These are phyloP conservation scores for Dictyostelium purpureum DNA, from an alignment of 78 protist genomes.

Conservation along the genomic window DNA sequence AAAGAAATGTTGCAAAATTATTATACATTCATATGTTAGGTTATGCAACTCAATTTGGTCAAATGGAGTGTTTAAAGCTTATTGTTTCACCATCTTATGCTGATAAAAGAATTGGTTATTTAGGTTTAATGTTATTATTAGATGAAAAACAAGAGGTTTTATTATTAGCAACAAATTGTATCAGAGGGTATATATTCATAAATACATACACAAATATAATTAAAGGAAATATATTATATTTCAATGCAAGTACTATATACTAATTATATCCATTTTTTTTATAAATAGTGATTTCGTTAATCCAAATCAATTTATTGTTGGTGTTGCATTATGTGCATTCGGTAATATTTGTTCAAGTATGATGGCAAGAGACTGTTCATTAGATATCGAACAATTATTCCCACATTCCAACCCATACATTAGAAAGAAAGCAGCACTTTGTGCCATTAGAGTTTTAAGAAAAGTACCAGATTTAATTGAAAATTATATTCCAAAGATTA, in stretches of 20 bases:
- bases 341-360: conserved; percentile 96
- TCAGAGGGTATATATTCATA: conserved; percentile 84
- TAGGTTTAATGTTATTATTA: conserved; percentile 94
- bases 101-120: conserved; percentile 98
- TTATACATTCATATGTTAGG: conserved; percentile 99
- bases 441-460: conserved; percentile 92
- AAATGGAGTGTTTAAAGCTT: conserved; percentile 97
- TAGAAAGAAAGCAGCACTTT: conserved; percentile 95
- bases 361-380: conserved; percentile 96
- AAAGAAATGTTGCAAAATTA: conserved; percentile 97
- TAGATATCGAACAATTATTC: conserved; percentile 95
- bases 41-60: conserved; percentile 96
- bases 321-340: conserved; percentile 94
- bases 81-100: conserved; percentile 90
- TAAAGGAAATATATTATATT: background rate
- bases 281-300: conserved; percentile 85
- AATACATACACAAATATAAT: background rate
- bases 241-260: no score
- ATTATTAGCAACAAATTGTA: conserved; percentile 94
- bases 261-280: background rate
- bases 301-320: conserved; percentile 91
- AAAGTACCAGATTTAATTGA: conserved; percentile 94
- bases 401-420: conserved; percentile 89
- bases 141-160: conserved; percentile 97
- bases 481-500: conserved; percentile 81